Percentiles rank a stretch among this genome's conserved stretches.
These are phyloP conservation scores for Adansonia digitata DNA, from an alignment of 345 rosid genomes.

Conservation along the genomic window DNA sequence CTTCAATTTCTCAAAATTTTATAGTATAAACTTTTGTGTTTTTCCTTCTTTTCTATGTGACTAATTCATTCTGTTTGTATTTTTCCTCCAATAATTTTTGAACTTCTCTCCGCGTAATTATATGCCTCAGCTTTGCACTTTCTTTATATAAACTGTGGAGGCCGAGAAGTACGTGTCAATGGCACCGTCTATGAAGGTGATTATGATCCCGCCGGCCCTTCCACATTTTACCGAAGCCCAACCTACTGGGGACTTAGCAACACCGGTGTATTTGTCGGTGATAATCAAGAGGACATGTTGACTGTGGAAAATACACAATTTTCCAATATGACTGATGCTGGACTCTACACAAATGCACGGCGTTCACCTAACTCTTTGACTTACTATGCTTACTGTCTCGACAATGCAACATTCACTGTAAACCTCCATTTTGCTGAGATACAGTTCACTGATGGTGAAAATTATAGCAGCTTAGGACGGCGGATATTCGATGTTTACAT, in stretches of 20 bases:
- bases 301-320: conserved; percentile 3
- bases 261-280: conserved; percentile 44
- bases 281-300: background rate
- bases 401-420: conserved; percentile 39
- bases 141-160: conserved; percentile 46
- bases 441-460: conserved; percentile 32
- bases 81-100: background rate
- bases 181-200: conserved; percentile 25
- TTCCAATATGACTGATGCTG: background rate
- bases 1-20: no score
- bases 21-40: no score
- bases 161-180: background rate
- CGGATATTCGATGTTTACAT: conserved; percentile 57
- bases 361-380: conserved; percentile 43
- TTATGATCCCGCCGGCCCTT: conserved; percentile 8
- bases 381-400: conserved; percentile 45
- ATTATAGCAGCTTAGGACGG: conserved; percentile 44
- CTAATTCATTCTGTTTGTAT: background rate
- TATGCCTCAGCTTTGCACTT: conserved; percentile 16
- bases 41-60: background rate
- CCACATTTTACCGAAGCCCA: conserved; percentile 7
- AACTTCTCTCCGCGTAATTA: background rate
- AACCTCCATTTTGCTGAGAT: conserved; percentile 82
- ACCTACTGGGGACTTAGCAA: conserved; percentile 36
- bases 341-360: conserved; percentile 32